These are phyloP conservation scores for Obelidium mucronatum DNA, from an alignment of 192 early-diverging fungal genomes.

Conservation along the genomic window DNA sequence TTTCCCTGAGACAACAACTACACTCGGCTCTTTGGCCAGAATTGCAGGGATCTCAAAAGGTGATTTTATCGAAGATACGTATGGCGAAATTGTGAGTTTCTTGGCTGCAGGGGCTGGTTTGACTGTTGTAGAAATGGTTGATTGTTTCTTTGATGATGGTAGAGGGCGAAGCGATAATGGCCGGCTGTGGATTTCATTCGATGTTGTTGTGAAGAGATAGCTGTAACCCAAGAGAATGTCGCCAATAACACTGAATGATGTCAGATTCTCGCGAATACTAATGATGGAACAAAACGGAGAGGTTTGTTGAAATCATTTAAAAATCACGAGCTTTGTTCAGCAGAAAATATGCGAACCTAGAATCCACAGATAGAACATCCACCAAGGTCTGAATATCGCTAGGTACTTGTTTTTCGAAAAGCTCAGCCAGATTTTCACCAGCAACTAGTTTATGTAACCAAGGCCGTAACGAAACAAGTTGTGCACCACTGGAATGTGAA, in stretches of 20 bases:
- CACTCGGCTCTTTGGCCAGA: background rate
- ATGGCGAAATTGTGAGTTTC: slow-evolving; percentile 2
- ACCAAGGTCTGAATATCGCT: slow-evolving; percentile 17
- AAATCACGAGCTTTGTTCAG: too few relatives aligned
- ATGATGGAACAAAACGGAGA: too few relatives aligned
- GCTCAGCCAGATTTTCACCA: background rate
- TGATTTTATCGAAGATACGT: slow-evolving; percentile 2
- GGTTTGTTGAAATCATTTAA: background rate
- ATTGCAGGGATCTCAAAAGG: slow-evolving; percentile 18
- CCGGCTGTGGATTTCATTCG: background rate
- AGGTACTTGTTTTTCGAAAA: slow-evolving; percentile 9
- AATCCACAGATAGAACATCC: background rate
- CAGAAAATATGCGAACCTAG: background rate
- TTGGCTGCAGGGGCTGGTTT: background rate
- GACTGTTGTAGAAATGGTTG: background rate
- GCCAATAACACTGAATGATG: slow-evolving; percentile 18
- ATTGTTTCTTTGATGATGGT: background rate
- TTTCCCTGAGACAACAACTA: background rate
- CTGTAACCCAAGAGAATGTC: slow-evolving; percentile 23
- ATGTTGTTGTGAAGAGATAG: slow-evolving; percentile 1
- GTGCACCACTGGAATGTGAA: slow-evolving; percentile 3
- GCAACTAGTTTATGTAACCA: slow-evolving; percentile 8
- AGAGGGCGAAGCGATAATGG: background rate
- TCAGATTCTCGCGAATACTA: background rate
- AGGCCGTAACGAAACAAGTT: slow-evolving; percentile 9